A percentile compares a stretch with the other conserved stretches of the same genome.
Conservation (phyloP, 495 filamentous ascomycete species). For the Aspergillus sclerotiicarbonarius region DNA sequence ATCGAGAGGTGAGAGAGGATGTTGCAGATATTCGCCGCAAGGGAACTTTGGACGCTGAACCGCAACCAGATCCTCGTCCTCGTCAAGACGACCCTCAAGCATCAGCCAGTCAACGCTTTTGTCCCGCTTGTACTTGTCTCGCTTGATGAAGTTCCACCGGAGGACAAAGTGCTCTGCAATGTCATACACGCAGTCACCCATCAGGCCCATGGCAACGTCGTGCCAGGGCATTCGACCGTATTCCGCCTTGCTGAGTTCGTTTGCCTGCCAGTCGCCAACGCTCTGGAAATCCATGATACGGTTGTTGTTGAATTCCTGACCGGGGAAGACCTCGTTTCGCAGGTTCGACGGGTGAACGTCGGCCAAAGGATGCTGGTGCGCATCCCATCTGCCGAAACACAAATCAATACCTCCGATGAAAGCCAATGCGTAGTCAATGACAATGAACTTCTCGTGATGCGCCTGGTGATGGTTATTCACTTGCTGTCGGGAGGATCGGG, state of each 20-base stretch:
- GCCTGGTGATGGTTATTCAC: conserved; percentile 46
- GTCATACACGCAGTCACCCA: conserved; percentile 88
- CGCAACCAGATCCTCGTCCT: conserved; percentile 78
- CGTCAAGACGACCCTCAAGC: conserved; percentile 73
- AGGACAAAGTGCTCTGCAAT: conserved; percentile 96
- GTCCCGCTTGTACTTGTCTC: conserved; percentile 95
- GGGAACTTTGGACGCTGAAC: conserved; percentile 85
- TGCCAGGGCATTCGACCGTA: conserved; percentile 98
- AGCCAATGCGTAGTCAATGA: conserved; percentile 85
- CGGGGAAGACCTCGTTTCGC: conserved; percentile 85
- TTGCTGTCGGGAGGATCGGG: neutral
- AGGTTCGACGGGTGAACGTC: conserved; percentile 85
- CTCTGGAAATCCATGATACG: conserved; percentile 94
- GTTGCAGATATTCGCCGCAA: conserved; percentile 79
- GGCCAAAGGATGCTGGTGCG: conserved; percentile 76
- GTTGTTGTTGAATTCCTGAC: conserved; percentile 95
- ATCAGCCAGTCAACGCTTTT: conserved; percentile 76
- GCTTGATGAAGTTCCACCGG: conserved; percentile 95
- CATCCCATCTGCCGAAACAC: conserved; percentile 95
- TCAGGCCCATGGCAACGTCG: conserved; percentile 85
- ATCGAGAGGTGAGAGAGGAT: conserved; percentile 66
- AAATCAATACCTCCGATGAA: conserved; percentile 93
- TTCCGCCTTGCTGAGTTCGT: conserved; percentile 88
- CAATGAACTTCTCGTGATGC: conserved; percentile 95
- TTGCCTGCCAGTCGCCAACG: conserved; percentile 87